These are phyloP conservation scores for Pseudogymnoascus sp. DNA, from an alignment of 2,329 filamentous ascomycete species.

Conservation along the genomic window DNA sequence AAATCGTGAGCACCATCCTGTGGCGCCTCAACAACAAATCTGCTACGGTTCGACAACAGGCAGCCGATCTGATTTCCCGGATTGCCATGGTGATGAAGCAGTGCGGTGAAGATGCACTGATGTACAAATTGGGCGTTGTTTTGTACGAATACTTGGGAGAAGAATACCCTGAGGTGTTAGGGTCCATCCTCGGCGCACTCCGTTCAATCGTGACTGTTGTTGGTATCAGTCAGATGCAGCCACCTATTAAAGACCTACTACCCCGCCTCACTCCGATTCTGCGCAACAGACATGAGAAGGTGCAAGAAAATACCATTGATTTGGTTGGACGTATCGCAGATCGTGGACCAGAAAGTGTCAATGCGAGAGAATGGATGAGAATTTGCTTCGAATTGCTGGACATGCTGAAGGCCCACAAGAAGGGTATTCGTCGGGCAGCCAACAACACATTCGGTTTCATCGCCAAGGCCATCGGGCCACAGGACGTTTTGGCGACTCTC, in stretches of 20 bases:
- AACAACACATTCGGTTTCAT: constrained; percentile 99
- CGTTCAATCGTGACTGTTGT: constrained; percentile 96
- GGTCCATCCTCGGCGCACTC: constrained; percentile 89
- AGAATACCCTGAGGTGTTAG: constrained; percentile 95
- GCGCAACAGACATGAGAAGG: constrained; percentile 96
- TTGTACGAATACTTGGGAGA: constrained; percentile 98
- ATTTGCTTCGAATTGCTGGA: constrained; percentile 98
- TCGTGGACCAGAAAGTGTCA: constrained; percentile 90
- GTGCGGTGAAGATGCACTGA: constrained; percentile 89
- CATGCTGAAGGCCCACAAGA: constrained; percentile 99
- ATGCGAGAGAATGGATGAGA: constrained; percentile 98
- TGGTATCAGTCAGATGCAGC: constrained; percentile 96
- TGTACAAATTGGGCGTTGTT: constrained; percentile 90
- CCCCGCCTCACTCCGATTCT: constrained; percentile 96
- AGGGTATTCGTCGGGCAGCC: constrained; percentile 92
- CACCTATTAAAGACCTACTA: constrained; percentile 90
- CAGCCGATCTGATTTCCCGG: constrained; percentile 89
- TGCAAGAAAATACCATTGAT: constrained; percentile 98
- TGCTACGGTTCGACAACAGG: constrained; percentile 90
- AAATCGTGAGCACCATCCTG: constrained; percentile 94
- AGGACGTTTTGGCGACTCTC: constrained; percentile 90
- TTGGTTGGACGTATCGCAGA: constrained; percentile 96
- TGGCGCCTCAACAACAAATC: constrained; percentile 98
- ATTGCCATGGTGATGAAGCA: constrained; percentile 99
- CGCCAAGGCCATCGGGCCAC: constrained; percentile 95